A percentile compares a stretch with the other conserved stretches of the same genome.
Evolutionary conservation across 805 yeast species (phyloP).

Genomic region (Candida chauliodis): DNA sequence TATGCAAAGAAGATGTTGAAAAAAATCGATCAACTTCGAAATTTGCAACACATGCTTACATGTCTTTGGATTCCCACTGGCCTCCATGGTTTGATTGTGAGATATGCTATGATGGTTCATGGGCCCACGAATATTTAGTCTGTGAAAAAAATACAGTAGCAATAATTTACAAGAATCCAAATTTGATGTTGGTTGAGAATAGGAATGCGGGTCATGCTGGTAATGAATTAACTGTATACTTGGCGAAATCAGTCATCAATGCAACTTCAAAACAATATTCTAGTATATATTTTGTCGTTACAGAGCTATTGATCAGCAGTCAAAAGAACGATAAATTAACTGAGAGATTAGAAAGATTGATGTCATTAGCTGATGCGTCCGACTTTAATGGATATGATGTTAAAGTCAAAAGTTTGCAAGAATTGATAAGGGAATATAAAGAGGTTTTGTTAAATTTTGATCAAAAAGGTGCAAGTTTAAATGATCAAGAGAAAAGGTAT

Average conservation of each 20-base stretch:
- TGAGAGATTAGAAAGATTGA: conserved; percentile 38
- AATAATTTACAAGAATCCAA: conserved; percentile 47
- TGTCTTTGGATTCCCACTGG: conserved; percentile 56
- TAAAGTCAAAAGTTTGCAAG: conserved; percentile 28
- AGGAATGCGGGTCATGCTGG: conserved; percentile 14
- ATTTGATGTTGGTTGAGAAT: conserved; percentile 41
- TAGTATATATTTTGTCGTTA: conserved; percentile 30
- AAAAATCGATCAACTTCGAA: conserved; percentile 33
- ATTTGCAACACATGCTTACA: conserved; percentile 50
- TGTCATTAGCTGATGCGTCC: conserved; percentile 31
- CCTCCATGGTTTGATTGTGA: conserved; percentile 88
- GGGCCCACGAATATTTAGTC: conserved; percentile 26
- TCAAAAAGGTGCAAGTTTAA: conserved; percentile 24
- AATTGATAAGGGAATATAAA: conserved; percentile 23
- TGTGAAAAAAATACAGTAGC: conserved; percentile 39
- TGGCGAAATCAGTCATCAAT: conserved; percentile 35
- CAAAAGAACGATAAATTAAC: conserved; percentile 27
- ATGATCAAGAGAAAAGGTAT: conserved; percentile 18
- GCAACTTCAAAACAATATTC: conserved; percentile 39
- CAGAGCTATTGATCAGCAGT: conserved; percentile 31
- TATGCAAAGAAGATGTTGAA: conserved; percentile 29
- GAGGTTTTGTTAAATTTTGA: conserved; percentile 40
- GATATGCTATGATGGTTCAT: conserved; percentile 49
- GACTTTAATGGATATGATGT: conserved; percentile 35
- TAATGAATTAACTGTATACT: conserved; percentile 29